These are phyloP conservation scores for Coemansia sp. DNA, from an alignment of 192 early-diverging fungal genomes.

Conservation along the genomic window DNA sequence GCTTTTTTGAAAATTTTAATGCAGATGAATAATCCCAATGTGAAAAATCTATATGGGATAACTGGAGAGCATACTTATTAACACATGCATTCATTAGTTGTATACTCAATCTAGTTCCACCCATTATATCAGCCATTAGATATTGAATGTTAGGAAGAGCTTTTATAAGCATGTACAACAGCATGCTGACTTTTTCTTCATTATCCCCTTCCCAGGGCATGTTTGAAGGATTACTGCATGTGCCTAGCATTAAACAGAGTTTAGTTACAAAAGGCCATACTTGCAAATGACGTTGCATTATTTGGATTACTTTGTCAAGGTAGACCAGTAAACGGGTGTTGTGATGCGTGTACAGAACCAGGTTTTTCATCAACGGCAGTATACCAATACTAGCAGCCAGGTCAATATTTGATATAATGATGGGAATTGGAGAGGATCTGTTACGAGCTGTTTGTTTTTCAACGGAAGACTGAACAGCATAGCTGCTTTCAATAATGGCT, in stretches of 20 bases:
- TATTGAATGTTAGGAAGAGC: no score
- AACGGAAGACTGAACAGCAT: no score
- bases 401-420: neutral
- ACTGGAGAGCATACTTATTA: no score
- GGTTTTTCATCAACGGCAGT: neutral
- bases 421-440: neutral
- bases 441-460: neutral
- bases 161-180: no score
- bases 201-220: neutral
- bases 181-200: no score
- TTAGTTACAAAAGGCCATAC: slow-evolving; percentile 1
- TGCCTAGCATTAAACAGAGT: neutral
- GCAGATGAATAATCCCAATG: no score
- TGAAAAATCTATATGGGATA: no score
- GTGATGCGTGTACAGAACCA: neutral
- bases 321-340: neutral
- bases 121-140: no score
- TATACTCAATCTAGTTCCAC: no score
- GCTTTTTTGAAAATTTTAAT: neutral
- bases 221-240: neutral
- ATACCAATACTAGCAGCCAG: neutral
- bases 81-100: no score
- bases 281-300: neutral
- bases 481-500: neutral
- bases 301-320: neutral